Base-by-base conservation (phyloP, 768 basidiomycete species). In the Mycena indigotica region DNA sequence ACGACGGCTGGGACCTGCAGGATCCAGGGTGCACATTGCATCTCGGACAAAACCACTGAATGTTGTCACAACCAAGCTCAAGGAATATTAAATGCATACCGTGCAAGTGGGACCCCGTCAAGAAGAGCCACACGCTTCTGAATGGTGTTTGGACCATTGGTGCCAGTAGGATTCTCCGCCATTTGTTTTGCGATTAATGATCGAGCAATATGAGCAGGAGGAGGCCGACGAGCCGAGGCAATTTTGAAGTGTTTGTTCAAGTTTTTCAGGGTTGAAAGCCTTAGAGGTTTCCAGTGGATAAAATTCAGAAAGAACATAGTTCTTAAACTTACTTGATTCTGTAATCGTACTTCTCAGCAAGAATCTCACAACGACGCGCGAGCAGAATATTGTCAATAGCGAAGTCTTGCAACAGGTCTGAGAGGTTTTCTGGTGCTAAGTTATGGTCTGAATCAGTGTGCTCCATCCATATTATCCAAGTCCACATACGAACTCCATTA, bases 161-260 rank as follows among this genome's bases (percentile, higher is more conserved):
- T 45, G 8, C 41, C 41, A 12, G 41, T 45, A 23, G 24, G 16
- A 45, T 21, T 45, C 41, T 45, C 10, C 19, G 41, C 41, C 41
- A 45, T 45, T 21, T 45, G 41, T 21, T 10, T 21, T 8, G 41
- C 41, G 21, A 45, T 21, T 10, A 45, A 23, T 8, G 41, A n/a
- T 8, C 16, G 10, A n/a, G 12, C 12, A 23, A 45, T 21, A 21
- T 21, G 41, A 23, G 21, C 12, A 45, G 41, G 21, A 15, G 21
- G 41, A 12, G 41, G 41, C 10, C 41, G 25, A 56, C 55, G 35
- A n/a, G n/a, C n/a, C n/a, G 17, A 48, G 6, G 44, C 35, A 19
- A 56, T 30, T 25, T 55, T 38, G n/a, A 46, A 48, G 19, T 55
- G 17, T 19, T 26, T 32, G 54, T 55, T 55, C 3, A 55, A 19